Conservation (phyloP, 2,329 filamentous ascomycete genomes). For the Fusarium sarcochroum region DNA sequence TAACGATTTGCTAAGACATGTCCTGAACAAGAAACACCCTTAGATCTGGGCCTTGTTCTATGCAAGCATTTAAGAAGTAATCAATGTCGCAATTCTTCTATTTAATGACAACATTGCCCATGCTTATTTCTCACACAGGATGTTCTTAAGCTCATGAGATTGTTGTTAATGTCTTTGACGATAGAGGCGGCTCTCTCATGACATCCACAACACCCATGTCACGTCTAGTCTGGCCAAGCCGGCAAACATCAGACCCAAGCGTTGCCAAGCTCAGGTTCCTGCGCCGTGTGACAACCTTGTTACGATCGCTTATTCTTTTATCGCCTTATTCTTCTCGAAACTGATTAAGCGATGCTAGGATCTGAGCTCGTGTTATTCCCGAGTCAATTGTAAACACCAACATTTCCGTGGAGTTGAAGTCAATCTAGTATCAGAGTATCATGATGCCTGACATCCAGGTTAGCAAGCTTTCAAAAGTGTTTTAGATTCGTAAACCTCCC, state of each 20-base stretch:
- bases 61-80: not conserved
- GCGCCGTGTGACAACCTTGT: not conserved
- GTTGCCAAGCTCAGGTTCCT: slow-evolving; percentile 11
- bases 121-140: not conserved
- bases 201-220: not conserved
- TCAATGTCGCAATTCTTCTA: slow-evolving; percentile 21
- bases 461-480: no score
- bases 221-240: slow-evolving; percentile 24
- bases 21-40: not conserved
- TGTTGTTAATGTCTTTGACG: not conserved
- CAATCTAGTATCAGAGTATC: no score
- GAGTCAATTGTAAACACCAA: no score
- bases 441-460: no score
- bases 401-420: no score
- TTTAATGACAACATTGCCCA: slow-evolving; percentile 17
- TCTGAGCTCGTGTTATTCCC: not conserved
- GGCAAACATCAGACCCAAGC: slow-evolving; percentile 10
- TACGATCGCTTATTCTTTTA: no score
- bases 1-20: slow-evolving; percentile 6
- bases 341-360: not conserved
- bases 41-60: not conserved
- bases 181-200: slow-evolving; percentile 4
- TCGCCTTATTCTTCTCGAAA: slow-evolving; percentile 3
- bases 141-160: not conserved
- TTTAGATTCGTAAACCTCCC: no score